Conservation (phyloP, 169 alveolate species). For the Plasmodium sp. region DNA sequence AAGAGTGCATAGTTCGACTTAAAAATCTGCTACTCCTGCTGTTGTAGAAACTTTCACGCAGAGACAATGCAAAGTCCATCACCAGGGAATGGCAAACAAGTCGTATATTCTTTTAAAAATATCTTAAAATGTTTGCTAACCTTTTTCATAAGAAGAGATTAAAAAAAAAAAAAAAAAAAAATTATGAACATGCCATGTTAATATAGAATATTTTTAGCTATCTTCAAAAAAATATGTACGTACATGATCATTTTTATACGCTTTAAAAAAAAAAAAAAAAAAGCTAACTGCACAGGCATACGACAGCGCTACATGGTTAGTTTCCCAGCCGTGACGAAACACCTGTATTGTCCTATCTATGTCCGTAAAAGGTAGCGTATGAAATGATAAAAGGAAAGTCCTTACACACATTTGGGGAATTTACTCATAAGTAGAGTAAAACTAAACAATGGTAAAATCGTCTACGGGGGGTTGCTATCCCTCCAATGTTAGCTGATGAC, state of each 20-base stretch:
- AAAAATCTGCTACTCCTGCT: neutral
- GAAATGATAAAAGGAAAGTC: neutral
- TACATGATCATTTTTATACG: conserved; percentile 24
- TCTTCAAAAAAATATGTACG: conserved; percentile 18
- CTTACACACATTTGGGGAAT: neutral
- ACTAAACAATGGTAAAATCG: neutral
- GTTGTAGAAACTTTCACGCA: neutral
- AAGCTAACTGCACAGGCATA: neutral
- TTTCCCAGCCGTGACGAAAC: neutral
- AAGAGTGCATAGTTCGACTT: neutral
- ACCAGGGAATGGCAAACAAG: neutral
- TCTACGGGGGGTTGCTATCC: neutral
- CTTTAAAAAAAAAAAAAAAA: conserved; percentile 1
- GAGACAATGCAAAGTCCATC: neutral
- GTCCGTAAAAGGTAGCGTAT: neutral
- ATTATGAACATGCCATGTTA: neutral
- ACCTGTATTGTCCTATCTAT: neutral
- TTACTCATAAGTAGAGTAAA: conserved; percentile 10
- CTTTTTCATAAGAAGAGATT: neutral
- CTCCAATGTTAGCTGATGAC: neutral
- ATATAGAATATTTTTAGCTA: neutral
- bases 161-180: conserved; percentile 18
- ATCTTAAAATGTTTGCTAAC: neutral
- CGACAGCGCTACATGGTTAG: conserved; percentile 19
- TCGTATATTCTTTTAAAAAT: neutral